Evolutionary conservation across 2,329 filamentous ascomycete species (phyloP).

Genomic region (Onygenales sp.): DNA sequence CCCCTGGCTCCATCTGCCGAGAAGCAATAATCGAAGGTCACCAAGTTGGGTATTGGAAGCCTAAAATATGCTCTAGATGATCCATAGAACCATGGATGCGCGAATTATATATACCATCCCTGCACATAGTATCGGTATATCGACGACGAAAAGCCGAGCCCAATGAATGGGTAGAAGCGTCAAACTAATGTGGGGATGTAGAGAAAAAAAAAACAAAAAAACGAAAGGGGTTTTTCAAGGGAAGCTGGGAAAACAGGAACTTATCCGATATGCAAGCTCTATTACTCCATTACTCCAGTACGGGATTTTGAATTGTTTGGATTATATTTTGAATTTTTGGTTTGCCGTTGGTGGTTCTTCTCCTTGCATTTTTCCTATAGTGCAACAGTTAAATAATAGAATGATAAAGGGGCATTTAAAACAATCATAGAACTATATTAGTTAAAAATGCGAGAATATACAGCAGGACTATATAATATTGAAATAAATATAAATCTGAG

Average conservation of each 20-base stretch:
- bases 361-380: no score
- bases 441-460: no score
- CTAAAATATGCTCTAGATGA: not conserved
- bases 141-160: not conserved
- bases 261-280: no score
- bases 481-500: no score
- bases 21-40: not conserved
- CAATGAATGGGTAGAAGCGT: not conserved
- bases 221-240: not conserved
- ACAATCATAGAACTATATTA: no score
- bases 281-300: no score
- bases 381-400: no score
- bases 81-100: not conserved
- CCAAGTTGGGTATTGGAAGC: not conserved
- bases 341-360: no score
- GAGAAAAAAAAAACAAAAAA: not conserved
- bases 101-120: not conserved
- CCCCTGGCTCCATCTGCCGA: not conserved
- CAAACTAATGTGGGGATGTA: not conserved
- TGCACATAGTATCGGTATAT: not conserved
- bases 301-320: no score
- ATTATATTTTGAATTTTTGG: no score
- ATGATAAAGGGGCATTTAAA: no score
- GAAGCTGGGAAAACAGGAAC: not conserved
- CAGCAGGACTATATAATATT: no score